Evolutionary conservation across 2,329 filamentous ascomycete genomes (phyloP), one percentile per base, ranked within the genome.

Genomic region (Sporothrix pseudoabietina): DNA sequence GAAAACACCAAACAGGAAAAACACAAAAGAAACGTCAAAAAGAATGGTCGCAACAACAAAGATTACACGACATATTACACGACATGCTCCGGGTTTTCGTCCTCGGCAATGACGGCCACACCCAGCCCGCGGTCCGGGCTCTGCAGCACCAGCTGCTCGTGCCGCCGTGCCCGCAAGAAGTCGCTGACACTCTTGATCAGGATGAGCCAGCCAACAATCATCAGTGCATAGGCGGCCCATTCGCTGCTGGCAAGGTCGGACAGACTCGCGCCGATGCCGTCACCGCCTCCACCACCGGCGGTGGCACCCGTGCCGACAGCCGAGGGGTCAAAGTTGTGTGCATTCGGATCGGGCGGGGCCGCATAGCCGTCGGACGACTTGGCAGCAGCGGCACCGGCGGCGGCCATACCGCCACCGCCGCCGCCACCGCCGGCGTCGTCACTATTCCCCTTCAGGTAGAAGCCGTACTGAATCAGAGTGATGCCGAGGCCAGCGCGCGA

Each of bases 151-250:
- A 99, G 85, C 81, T 96, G 93, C 83, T 99, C 96, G 80, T 98
- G 96, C 79, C 94, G 87, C 80, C 95, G 88, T 52, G 94, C 96
- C 77, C 91, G 89, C 75, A 98, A 83, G 80, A 96, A 99, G 80
- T 98, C 94, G 78, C 92, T 94, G 22, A 97, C 90, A n/a, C 94
- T 91, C 82, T 94, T 89, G 80, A 99, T 98, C 75, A 99, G 85
- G 75, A 99, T 94, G 79, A 98, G 98, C 96, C 96, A 99, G 5
- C 96, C 96, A 1, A 97, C 91, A 79, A 99, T 93, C 96, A 99
- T 99, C 66, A 99, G 83, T 19, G 92, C 85, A 78, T 98, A 99
- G 12, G 94, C 93, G 76, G 97, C 85, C 93, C 93, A 98, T 80
- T 98, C 94, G 76, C 88, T 91, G 70, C 91, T 91, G 6, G 87